phyloP scores from a whole-genome alignment of 23 red algal species.

The Pyropia yezoensis region DNA sequence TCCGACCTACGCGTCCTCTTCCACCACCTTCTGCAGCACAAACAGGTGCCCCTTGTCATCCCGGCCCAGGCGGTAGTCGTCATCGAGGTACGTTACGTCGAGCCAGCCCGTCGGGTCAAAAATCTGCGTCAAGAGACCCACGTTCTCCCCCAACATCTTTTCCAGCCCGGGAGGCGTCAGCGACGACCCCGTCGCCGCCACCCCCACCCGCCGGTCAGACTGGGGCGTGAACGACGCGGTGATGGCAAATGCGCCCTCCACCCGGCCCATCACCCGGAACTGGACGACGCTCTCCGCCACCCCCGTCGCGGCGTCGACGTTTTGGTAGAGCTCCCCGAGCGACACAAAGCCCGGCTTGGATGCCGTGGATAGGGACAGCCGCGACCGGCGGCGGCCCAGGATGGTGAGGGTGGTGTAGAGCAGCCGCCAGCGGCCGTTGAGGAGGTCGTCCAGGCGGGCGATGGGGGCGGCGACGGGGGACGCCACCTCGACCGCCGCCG shows the following conservation, averaged over 20 bases:
- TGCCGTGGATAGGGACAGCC: slow-evolving; percentile 31
- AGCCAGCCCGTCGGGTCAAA: slow-evolving; percentile 67
- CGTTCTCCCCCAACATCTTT: slow-evolving; percentile 41
- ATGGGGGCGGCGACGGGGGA: slow-evolving; percentile 20
- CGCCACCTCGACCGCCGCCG: slow-evolving; percentile 4
- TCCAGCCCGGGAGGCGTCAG: slow-evolving; percentile 41
- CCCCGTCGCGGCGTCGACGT: slow-evolving; percentile 25
- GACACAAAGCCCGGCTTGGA: slow-evolving; percentile 58
- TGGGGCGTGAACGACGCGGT: slow-evolving; percentile 23
- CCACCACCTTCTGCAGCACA: slow-evolving; percentile 33
- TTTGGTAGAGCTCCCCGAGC: slow-evolving; percentile 63
- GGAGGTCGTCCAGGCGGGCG: slow-evolving; percentile 3
- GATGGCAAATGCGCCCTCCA: slow-evolving; percentile 50
- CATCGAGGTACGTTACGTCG: slow-evolving; percentile 62
- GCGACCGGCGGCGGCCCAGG: slow-evolving; percentile 36
- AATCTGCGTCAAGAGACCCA: slow-evolving; percentile 39
- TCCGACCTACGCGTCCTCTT: background rate
- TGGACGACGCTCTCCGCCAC: slow-evolving; percentile 45
- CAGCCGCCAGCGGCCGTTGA: slow-evolving; percentile 51
- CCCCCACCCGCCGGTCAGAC: slow-evolving; percentile 20
- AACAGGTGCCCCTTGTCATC: slow-evolving; percentile 57
- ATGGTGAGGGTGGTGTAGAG: slow-evolving; percentile 65
- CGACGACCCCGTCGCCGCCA: slow-evolving; percentile 5
- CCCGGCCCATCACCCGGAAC: slow-evolving; percentile 34
- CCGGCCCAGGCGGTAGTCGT: slow-evolving; percentile 38